These are phyloP conservation scores for Penicillium sp. DNA, from an alignment of 2,329 filamentous ascomycete genomes.

Conservation along the genomic window DNA sequence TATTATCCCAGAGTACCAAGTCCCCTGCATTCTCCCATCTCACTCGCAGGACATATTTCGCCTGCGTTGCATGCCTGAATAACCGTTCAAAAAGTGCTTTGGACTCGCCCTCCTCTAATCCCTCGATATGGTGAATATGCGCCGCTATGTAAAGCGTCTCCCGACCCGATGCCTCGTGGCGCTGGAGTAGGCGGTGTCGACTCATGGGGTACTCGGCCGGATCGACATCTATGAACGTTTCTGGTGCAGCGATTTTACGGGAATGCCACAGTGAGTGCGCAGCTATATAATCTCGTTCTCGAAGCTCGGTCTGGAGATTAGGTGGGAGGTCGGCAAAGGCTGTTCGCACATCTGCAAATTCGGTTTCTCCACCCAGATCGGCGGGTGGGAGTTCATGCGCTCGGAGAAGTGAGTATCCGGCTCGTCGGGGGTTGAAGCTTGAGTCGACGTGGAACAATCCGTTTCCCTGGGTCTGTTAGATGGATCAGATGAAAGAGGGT, in stretches of 20 bases:
- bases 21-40: conserved; percentile 53
- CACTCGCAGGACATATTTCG: conserved; percentile 49
- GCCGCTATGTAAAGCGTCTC: conserved; percentile 56
- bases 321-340: conserved; percentile 51
- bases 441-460: conserved; percentile 57
- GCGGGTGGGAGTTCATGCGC: conserved; percentile 51
- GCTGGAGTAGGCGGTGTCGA: conserved; percentile 53
- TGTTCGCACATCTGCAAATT: conserved; percentile 54
- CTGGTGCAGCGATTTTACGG: conserved; percentile 53
- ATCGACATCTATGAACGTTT: conserved; percentile 49
- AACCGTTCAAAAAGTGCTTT: conserved; percentile 36
- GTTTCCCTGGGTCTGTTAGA: conserved; percentile 42
- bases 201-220: conserved; percentile 39
- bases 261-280: conserved; percentile 56
- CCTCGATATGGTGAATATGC: conserved; percentile 56
- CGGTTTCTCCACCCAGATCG: conserved; percentile 52
- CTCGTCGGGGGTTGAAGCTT: conserved; percentile 56
- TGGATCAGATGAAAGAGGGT: background rate
- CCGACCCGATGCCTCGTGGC: conserved; percentile 53
- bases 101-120: conserved; percentile 37
- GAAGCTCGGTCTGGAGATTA: conserved; percentile 35
- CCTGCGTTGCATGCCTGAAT: conserved; percentile 48
- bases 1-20: conserved; percentile 62
- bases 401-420: conserved; percentile 53
- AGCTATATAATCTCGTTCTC: conserved; percentile 47